phyloP scores from a whole-genome alignment of 352 stramenopile genomes.

The Phytophthora niederhauseri region DNA sequence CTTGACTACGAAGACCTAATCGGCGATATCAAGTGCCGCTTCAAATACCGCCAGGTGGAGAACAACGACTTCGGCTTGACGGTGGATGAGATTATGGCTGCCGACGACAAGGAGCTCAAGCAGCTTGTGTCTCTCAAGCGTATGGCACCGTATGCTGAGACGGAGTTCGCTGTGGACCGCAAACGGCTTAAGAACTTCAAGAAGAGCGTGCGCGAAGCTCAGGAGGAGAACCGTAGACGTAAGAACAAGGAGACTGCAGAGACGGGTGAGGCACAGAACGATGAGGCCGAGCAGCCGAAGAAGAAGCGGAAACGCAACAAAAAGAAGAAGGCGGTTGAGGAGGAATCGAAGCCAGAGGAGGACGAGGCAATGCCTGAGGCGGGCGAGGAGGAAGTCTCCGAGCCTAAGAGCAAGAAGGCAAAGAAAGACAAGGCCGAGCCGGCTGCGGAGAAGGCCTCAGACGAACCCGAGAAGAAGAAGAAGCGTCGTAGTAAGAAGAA shows the following conservation, averaged over 20 bases:
- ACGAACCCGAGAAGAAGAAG: conserved; percentile 49
- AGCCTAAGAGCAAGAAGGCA: conserved; percentile 53
- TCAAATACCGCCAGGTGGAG: conserved; percentile 97
- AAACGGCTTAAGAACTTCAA: conserved; percentile 80
- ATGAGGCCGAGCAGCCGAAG: conserved; percentile 37
- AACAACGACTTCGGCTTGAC: conserved; percentile 97
- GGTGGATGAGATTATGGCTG: conserved; percentile 97
- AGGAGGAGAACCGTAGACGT: conserved; percentile 39
- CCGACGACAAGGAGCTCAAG: conserved; percentile 96
- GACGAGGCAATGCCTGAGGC: conserved; percentile 14
- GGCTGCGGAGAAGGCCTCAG: conserved; percentile 19
- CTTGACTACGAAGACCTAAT: conserved; percentile 99
- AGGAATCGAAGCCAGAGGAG: conserved; percentile 23
- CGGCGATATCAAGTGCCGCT: conserved; percentile 96
- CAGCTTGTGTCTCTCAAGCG: conserved; percentile 98
- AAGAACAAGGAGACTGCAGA: conserved; percentile 42
- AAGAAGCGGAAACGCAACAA: conserved; percentile 83
- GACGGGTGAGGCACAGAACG: conserved; percentile 15
- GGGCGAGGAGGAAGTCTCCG: conserved; percentile 8
- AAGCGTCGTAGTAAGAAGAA: conserved; percentile 68
- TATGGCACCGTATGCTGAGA: conserved; percentile 94
- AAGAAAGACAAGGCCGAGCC: conserved; percentile 19
- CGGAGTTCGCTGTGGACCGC: conserved; percentile 75
- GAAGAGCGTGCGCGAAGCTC: conserved; percentile 58
- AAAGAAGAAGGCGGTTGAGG: conserved; percentile 47